Percentiles rank a stretch among this genome's conserved stretches.
phyloP scores from a whole-genome alignment of 768 basidiomycete genomes.

The Agaricus subrufescens region DNA sequence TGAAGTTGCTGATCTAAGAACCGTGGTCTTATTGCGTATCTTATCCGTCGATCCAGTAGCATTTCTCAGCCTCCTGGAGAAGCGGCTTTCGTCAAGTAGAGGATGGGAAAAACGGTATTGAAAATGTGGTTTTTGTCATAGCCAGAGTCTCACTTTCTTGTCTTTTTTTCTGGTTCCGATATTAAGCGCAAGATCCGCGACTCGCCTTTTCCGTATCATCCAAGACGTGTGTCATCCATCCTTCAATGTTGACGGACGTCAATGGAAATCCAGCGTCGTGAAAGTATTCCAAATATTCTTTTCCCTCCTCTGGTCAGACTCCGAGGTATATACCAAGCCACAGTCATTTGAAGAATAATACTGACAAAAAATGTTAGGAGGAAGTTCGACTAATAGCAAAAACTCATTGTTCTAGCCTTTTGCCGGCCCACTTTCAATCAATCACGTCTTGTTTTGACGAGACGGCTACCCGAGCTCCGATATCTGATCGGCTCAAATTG shows the following conservation, averaged over 20 bases:
- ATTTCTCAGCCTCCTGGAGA: conserved; percentile 46
- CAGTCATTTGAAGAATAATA: neutral
- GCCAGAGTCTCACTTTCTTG: neutral
- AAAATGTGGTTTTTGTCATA: neutral
- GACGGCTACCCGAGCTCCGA: conserved; percentile 47
- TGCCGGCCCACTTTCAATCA: conserved; percentile 60
- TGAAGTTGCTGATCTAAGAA: conserved; percentile 50
- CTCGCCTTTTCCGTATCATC: conserved; percentile 59
- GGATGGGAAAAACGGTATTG: conserved; percentile 52
- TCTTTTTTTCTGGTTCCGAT: too few species aligned
- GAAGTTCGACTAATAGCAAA: conserved; percentile 59
- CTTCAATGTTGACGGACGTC: conserved; percentile 57
- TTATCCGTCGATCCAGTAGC: conserved; percentile 62
- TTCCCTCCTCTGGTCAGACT: conserved; percentile 57
- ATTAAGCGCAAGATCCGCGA: conserved; percentile 27
- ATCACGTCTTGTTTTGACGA: conserved; percentile 70
- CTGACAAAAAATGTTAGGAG: conserved; percentile 40
- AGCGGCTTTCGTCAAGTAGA: conserved; percentile 27
- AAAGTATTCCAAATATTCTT: conserved; percentile 62
- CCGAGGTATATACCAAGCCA: conserved; percentile 35
- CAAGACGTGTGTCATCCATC: conserved; percentile 61
- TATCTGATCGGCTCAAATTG: conserved; percentile 52
- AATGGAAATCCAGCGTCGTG: conserved; percentile 61
- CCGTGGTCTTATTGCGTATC: conserved; percentile 51
- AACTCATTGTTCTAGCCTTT: conserved; percentile 53